A percentile compares a stretch with the other conserved stretches of the same genome.
These are phyloP conservation scores for Ogataea methylovora DNA, from an alignment of 805 yeast species.

Conservation along the genomic window DNA sequence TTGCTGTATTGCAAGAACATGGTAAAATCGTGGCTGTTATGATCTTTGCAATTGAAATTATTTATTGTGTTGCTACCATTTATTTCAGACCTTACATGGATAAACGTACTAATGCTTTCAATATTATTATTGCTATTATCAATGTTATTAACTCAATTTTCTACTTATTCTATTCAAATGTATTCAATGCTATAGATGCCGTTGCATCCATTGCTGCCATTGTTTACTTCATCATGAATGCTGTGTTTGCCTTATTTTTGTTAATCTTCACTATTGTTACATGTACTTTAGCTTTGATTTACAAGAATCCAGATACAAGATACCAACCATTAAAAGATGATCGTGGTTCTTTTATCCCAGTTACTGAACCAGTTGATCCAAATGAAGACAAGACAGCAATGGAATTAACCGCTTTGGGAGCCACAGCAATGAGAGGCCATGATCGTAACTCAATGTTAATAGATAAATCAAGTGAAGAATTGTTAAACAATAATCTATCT, in stretches of 20 bases:
- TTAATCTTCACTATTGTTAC: conserved; percentile 82
- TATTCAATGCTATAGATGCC: conserved; percentile 75
- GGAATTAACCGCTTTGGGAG: conserved; percentile 70
- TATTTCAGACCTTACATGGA: conserved; percentile 88
- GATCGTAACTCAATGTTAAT: conserved; percentile 30
- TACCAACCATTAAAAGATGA: conserved; percentile 97
- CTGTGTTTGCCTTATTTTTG: conserved; percentile 76
- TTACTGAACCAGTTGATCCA: conserved; percentile 31
- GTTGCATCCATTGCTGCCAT: conserved; percentile 93
- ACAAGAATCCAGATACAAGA: conserved; percentile 90
- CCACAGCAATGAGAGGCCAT: conserved; percentile 58
- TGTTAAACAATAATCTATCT: conserved; percentile 3
- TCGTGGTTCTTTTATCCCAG: conserved; percentile 88
- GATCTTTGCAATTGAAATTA: conserved; percentile 67
- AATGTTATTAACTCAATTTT: conserved; percentile 77
- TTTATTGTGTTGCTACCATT: conserved; percentile 58
- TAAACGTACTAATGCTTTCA: conserved; percentile 88
- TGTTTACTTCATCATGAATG: conserved; percentile 83
- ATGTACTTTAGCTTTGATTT: conserved; percentile 73
- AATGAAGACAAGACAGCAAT: conserved; percentile 36
- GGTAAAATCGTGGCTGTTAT: conserved; percentile 81
- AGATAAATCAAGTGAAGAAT: no score
- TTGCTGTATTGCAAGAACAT: conserved; percentile 73
- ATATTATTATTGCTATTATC: conserved; percentile 76
- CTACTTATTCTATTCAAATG: conserved; percentile 81